Base-by-base conservation (phyloP, 2,329 filamentous ascomycete genomes). In the Penicillium rolfsii region DNA sequence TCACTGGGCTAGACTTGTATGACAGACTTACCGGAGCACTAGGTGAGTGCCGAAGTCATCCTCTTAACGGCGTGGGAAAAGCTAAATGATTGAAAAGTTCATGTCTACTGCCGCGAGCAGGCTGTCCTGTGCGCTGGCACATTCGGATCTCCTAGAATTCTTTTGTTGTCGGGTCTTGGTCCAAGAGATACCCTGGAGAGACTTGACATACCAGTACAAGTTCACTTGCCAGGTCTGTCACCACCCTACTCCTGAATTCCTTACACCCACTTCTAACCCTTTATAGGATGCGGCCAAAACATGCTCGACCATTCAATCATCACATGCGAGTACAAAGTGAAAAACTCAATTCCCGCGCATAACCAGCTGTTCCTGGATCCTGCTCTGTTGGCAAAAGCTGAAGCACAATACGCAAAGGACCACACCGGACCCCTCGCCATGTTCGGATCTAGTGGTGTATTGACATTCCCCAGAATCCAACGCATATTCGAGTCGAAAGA, bases 391-490 rank as follows among this genome's bases (percentile, higher is more conserved):
- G 45, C 45, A 16, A 30, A 48, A 16, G 45, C 45, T 5, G 45
- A 48, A 24, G 45, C 7, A 16, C 45, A 30, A 48, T 48, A 48
- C 28, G 45, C 9, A 30, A 52, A 46, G 11, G 33, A 35, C 9
- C 36, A 22, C 8, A 58, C 46, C 4, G 55, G 55, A 7, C 55
- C 55, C 5, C 55, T 58, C 26, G 9, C 55, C 12, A 58, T 52
- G 55, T 58, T 52, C 45, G 55, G 55, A 43, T 45, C 55, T 1
- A 58, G 55, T 52, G 55, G 55, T 26, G 36, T 48, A 5, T 22
- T 58, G 38, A 48, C 55, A 26, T 58, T 52, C n/a, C 55, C 55
- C n/a, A 43, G 36, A 45, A 58, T 58, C 6, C 46, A 45, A 28
- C 55, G 46, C 9, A 38, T 58, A 1, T 52, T 58, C 14, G 48